Percentiles rank a stretch among this genome's conserved stretches.
phyloP scores from a whole-genome alignment of 2,329 filamentous ascomycete genomes.

The Huntiella decipiens region DNA sequence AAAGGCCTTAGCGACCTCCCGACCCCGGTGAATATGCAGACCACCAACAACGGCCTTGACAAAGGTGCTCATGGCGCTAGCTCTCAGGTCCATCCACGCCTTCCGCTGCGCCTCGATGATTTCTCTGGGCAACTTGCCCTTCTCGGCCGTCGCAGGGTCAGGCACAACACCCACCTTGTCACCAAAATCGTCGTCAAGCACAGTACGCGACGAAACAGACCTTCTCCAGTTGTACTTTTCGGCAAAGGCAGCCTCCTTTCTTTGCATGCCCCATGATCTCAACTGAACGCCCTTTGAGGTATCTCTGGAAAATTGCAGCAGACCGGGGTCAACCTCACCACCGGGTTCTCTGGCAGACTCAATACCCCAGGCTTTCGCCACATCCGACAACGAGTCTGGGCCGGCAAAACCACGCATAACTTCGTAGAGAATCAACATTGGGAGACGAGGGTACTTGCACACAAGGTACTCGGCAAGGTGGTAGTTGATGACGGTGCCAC shows the following conservation, averaged over 20 bases:
- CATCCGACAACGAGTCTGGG: conserved; percentile 48
- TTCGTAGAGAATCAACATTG: conserved; percentile 70
- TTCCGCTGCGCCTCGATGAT: conserved; percentile 13
- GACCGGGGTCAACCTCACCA: conserved; percentile 74
- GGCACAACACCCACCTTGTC: conserved; percentile 26
- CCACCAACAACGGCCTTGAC: conserved; percentile 70
- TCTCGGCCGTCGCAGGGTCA: conserved; percentile 5
- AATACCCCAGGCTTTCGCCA: conserved; percentile 79
- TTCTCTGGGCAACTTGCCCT: conserved; percentile 11
- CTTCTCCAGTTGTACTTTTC: conserved; percentile 39
- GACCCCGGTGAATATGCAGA: conserved; percentile 69
- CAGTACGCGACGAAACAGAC: conserved; percentile 55
- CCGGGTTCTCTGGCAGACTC: conserved; percentile 75
- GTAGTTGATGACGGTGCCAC: conserved; percentile 67
- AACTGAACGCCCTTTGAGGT: conserved; percentile 26
- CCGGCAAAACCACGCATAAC: conserved; percentile 74
- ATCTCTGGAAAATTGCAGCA: conserved; percentile 57
- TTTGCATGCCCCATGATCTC: conserved; percentile 29
- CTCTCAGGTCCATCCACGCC: conserved; percentile 48
- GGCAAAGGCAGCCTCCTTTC: conserved; percentile 28
- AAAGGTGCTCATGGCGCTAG: conserved; percentile 53
- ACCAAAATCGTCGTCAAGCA: conserved; percentile 74
- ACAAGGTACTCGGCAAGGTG: conserved; percentile 78
- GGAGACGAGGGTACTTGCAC: conserved; percentile 76
- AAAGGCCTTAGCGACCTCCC: conserved; percentile 62